A percentile compares a stretch with the other conserved stretches of the same genome.
phyloP scores from a whole-genome alignment of 352 stramenopile species.

The Achlya hypogyna region DNA sequence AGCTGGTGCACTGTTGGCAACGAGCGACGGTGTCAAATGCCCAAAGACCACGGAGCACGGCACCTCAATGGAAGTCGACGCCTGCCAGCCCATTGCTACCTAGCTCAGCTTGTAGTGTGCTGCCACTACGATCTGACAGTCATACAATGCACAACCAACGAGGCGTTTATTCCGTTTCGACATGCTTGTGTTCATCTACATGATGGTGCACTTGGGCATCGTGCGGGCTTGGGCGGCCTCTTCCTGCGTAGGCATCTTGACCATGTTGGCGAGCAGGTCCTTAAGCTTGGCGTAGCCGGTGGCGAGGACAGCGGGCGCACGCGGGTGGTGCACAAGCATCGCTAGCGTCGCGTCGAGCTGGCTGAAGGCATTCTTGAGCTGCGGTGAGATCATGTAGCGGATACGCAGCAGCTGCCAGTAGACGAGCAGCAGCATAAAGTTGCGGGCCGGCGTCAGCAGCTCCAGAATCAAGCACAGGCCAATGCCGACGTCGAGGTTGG shows the following conservation, averaged over 20 bases:
- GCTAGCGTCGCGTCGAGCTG: conserved; percentile 54
- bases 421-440: conserved; percentile 78
- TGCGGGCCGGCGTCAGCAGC: conserved; percentile 71
- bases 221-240: neutral
- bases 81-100: no score
- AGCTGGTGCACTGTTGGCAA: no score
- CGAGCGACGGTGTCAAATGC: no score
- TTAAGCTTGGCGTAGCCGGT: conserved; percentile 60
- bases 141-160: no score
- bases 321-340: conserved; percentile 49
- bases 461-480: conserved; percentile 72
- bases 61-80: no score
- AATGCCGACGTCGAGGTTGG: conserved; percentile 77
- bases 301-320: conserved; percentile 46
- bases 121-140: no score
- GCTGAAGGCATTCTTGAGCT: conserved; percentile 76
- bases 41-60: no score
- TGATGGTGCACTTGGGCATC: conserved; percentile 18
- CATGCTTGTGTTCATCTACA: conserved; percentile 4
- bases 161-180: no score
- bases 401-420: conserved; percentile 87
- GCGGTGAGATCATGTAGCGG: conserved; percentile 86
- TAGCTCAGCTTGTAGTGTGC: no score
- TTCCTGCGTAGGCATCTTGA: conserved; percentile 15
- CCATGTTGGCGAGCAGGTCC: conserved; percentile 57